A percentile compares a stretch with the other conserved stretches of the same genome.
phyloP scores from a whole-genome alignment of 2,329 filamentous ascomycete genomes.

The Coleophoma cylindrospora region DNA sequence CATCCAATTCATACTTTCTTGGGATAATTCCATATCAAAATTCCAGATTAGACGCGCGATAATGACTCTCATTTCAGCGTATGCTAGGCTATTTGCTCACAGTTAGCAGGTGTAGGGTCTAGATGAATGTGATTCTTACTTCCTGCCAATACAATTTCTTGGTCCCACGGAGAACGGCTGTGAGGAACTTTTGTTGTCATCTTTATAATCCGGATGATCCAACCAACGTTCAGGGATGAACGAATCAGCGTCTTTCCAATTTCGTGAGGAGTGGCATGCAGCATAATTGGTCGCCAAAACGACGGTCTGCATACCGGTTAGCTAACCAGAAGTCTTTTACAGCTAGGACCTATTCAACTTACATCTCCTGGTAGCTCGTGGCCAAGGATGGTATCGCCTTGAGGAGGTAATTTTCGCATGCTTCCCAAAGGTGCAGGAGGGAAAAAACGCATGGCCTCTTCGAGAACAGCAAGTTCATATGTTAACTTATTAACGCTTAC shows the following conservation, averaged over 20 bases:
- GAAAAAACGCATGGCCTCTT: constrained; percentile 5
- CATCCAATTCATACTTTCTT: too few relatives aligned
- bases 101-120: too few relatives aligned
- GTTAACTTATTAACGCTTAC: constrained; percentile 18
- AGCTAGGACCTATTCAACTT: not conserved
- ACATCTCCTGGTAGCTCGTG: not conserved
- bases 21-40: too few relatives aligned
- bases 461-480: constrained; percentile 29
- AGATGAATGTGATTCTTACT: too few relatives aligned
- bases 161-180: too few relatives aligned
- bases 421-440: not conserved
- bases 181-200: not conserved
- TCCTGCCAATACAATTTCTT: too few relatives aligned
- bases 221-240: constrained; percentile 3
- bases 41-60: too few relatives aligned
- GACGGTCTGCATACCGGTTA: not conserved
- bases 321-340: not conserved
- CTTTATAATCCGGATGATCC: not conserved
- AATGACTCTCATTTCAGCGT: too few relatives aligned
- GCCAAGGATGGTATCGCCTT: not conserved
- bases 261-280: not conserved
- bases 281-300: not conserved
- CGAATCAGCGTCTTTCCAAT: not conserved
- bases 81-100: too few relatives aligned
- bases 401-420: not conserved